Percentiles rank a stretch among this genome's conserved stretches.
Conservation (phyloP, 1,139 yeast genomes). For the Yamadazyma songkhlaensis region DNA sequence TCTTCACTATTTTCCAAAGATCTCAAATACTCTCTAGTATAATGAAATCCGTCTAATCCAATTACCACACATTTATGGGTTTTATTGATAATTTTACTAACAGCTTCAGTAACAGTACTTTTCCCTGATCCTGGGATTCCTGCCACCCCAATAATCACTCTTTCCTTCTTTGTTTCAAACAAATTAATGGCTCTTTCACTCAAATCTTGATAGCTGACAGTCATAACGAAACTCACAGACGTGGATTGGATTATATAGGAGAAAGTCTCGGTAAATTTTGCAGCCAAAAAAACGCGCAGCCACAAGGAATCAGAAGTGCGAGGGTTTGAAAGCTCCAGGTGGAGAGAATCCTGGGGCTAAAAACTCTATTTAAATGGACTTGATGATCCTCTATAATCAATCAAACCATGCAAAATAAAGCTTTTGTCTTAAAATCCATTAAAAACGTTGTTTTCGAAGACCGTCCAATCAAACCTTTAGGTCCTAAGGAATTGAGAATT, state of each 20-base stretch:
- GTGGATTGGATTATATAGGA: neutral
- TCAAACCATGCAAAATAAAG: slow-evolving; percentile 39
- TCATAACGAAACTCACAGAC: neutral
- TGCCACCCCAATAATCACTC: slow-evolving; percentile 57
- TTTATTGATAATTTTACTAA: slow-evolving; percentile 15
- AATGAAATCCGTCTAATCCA: slow-evolving; percentile 79
- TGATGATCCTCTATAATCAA: neutral
- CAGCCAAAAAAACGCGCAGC: neutral
- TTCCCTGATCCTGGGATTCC: slow-evolving; percentile 89
- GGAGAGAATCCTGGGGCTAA: neutral
- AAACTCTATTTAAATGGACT: neutral
- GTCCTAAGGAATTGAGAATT: slow-evolving; percentile 13
- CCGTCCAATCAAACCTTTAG: slow-evolving; percentile 44
- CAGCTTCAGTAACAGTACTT: slow-evolving; percentile 55
- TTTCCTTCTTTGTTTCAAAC: slow-evolving; percentile 1
- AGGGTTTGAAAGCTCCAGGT: neutral
- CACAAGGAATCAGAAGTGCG: neutral
- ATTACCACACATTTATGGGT: slow-evolving; percentile 25
- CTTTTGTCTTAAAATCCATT: slow-evolving; percentile 58
- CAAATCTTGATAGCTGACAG: slow-evolving; percentile 1
- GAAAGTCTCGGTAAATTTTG: slow-evolving; percentile 3
- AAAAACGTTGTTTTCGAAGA: slow-evolving; percentile 59
- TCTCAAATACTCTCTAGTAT: slow-evolving; percentile 54
- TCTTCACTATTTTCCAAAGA: slow-evolving; percentile 50
- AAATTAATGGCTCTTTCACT: slow-evolving; percentile 4